A percentile compares a stretch with the other conserved stretches of the same genome.
These are phyloP conservation scores for Fusarium zealandicum DNA, from an alignment of 2,329 filamentous ascomycete genomes.

Conservation along the genomic window DNA sequence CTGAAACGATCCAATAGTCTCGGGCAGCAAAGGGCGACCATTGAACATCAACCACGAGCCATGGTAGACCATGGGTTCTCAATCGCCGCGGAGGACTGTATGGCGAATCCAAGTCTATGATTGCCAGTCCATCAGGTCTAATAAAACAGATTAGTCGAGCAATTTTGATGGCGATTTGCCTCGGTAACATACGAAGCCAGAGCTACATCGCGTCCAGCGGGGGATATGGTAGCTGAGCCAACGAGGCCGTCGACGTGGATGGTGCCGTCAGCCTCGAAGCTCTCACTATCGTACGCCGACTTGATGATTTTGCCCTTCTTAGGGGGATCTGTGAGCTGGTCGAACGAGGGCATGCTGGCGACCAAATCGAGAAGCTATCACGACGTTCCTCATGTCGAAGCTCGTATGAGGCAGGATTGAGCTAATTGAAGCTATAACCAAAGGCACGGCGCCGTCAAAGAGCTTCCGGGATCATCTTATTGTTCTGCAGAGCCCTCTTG, in stretches of 20 bases:
- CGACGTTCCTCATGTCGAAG: slow-evolving; percentile 38
- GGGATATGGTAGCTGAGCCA: slow-evolving; percentile 91
- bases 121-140: slow-evolving; percentile 83
- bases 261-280: slow-evolving; percentile 83
- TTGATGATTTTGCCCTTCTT: slow-evolving; percentile 67
- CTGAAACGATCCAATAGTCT: slow-evolving; percentile 93
- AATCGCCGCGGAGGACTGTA: slow-evolving; percentile 87
- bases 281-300: slow-evolving; percentile 83
- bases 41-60: slow-evolving; percentile 94
- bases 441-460: slow-evolving; percentile 28
- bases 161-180: slow-evolving; percentile 16
- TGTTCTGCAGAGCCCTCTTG: neutral
- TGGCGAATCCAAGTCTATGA: slow-evolving; percentile 90
- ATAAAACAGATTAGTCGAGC: slow-evolving; percentile 42
- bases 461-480: slow-evolving; percentile 25
- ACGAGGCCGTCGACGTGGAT: slow-evolving; percentile 84
- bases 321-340: slow-evolving; percentile 53
- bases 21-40: slow-evolving; percentile 93
- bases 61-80: slow-evolving; percentile 82
- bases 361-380: slow-evolving; percentile 28
- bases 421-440: neutral
- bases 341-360: slow-evolving; percentile 58
- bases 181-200: slow-evolving; percentile 71
- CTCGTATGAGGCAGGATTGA: slow-evolving; percentile 15
- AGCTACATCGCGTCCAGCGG: slow-evolving; percentile 87